Base-by-base conservation (phyloP, 768 basidiomycete species). In the Leccinum variicolor region DNA sequence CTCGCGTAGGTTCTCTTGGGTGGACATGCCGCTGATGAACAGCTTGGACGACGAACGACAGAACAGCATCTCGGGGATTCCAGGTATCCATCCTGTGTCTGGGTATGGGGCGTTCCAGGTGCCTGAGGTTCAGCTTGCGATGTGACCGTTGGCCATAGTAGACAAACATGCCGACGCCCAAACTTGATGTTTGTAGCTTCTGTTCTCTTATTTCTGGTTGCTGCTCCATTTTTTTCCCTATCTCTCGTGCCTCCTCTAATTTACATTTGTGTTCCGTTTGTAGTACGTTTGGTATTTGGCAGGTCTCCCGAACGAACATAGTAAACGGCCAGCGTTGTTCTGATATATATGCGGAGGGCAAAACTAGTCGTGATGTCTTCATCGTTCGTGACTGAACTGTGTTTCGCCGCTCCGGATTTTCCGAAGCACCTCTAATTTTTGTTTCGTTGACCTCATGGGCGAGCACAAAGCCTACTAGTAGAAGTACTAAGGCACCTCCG, bases 1-100 rank as follows among this genome's bases (percentile, higher is more conserved):
- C 15, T 46, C 39, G 19, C 15, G 33, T 36, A 73, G 71, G 26
- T 73, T 73, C 50, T 73, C 71, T 3, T 73, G 71, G 71, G 69
- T 71, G 0, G 71, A 73, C 1, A 64, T 52, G 7, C 66, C 73
- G 15, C 13, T 67, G 1, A 64, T 71, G 65, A 52, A 6, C 15
- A 65, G 64, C 23, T 33, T 71, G 52, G 13, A 53, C 17, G 68
- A 73, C 33, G 58, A 43, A 26, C 57, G 50, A 28, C 4, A 8
- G 17, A 58, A 54, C 4, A 54, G 55, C 15, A 25, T 46, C 2
- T 39, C 10, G 5, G 66, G 62, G 1, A 58, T 73, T 14, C 62
- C 63, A 4, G 60, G 65, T 6, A 61, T 62, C 19, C 52, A 66
- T 17, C 31, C 60, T 6, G 60, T 57, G 3, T 70, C 67, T 50